Evolutionary conservation across 768 basidiomycete species (phyloP).

Genomic region (Boletus insuetus): DNA sequence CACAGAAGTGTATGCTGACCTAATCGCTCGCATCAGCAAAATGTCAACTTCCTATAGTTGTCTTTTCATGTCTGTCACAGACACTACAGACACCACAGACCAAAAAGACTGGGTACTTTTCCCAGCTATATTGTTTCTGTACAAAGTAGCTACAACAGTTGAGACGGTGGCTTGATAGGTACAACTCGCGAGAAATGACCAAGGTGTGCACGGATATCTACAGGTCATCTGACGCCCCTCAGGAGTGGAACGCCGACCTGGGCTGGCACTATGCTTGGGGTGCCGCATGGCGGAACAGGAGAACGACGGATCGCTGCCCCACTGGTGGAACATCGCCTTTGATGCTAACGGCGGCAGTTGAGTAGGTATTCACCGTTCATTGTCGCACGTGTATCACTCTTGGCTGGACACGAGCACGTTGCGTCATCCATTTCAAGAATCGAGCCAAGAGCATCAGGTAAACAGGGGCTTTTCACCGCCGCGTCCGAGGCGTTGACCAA

Average conservation of each 20-base stretch:
- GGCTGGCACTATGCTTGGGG: slow-evolving; percentile 2
- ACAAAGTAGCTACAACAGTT: background rate
- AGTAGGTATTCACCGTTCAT: background rate
- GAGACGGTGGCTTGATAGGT: slow-evolving; percentile 21
- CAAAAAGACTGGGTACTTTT: background rate
- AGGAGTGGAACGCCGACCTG: slow-evolving; percentile 17
- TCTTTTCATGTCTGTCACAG: background rate
- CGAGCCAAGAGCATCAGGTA: background rate
- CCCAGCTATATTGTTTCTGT: background rate
- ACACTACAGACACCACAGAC: background rate
- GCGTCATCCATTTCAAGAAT: slow-evolving; percentile 1
- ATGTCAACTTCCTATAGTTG: background rate
- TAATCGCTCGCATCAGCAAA: background rate
- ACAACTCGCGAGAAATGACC: background rate
- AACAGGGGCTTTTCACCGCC: slow-evolving; percentile 2
- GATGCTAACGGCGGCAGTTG: background rate
- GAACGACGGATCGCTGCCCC: background rate
- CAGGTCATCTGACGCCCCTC: slow-evolving; percentile 15
- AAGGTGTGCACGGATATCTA: background rate
- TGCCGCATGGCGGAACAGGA: slow-evolving; percentile 15
- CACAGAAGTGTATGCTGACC: no score
- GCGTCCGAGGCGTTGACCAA: slow-evolving; percentile 20
- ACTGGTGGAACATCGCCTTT: background rate
- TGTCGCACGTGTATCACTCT: slow-evolving; percentile 2
- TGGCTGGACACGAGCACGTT: background rate